Evolutionary conservation across 768 basidiomycete genomes (phyloP).

Genomic region (Tubosaeta sp.): DNA sequence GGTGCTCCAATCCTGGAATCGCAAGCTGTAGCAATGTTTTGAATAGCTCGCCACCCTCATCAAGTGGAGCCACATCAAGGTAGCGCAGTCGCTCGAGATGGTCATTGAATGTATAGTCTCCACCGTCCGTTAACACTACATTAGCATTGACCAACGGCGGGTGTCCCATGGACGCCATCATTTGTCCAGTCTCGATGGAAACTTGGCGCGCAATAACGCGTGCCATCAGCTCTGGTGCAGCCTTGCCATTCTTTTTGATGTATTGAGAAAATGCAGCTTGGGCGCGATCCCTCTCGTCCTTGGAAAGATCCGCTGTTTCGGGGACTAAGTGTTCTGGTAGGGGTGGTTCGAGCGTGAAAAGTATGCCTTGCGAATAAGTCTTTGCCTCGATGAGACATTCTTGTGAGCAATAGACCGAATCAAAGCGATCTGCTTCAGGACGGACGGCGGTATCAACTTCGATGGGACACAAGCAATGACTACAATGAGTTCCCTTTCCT

Average conservation of each 20-base stretch:
- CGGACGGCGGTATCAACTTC: slow-evolving; percentile 42
- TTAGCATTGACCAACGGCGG: slow-evolving; percentile 10
- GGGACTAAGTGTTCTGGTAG: slow-evolving; percentile 44
- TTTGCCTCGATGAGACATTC: slow-evolving; percentile 56
- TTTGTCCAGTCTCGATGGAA: slow-evolving; percentile 55
- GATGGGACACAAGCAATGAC: slow-evolving; percentile 65
- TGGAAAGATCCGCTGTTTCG: slow-evolving; percentile 28
- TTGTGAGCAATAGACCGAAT: slow-evolving; percentile 69
- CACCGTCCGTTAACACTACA: slow-evolving; percentile 35
- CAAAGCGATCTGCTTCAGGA: slow-evolving; percentile 48
- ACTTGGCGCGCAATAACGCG: slow-evolving; percentile 74
- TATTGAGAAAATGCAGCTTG: slow-evolving; percentile 57
- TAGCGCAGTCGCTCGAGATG: slow-evolving; percentile 74
- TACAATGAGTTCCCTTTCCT: slow-evolving; percentile 62
- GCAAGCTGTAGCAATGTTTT: slow-evolving; percentile 53
- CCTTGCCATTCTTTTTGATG: slow-evolving; percentile 44
- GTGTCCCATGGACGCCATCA: slow-evolving; percentile 32
- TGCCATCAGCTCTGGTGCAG: slow-evolving; percentile 56
- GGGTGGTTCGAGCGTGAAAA: slow-evolving; percentile 65
- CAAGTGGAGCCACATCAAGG: slow-evolving; percentile 47
- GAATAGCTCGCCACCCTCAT: slow-evolving; percentile 49
- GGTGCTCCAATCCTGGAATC: slow-evolving; percentile 68
- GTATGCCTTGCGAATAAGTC: slow-evolving; percentile 59
- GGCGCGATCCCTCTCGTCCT: slow-evolving; percentile 49
- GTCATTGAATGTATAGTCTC: slow-evolving; percentile 64